Evolutionary conservation across 116 monocot species (phyloP).

Genomic region (Thalassia testudinum): DNA sequence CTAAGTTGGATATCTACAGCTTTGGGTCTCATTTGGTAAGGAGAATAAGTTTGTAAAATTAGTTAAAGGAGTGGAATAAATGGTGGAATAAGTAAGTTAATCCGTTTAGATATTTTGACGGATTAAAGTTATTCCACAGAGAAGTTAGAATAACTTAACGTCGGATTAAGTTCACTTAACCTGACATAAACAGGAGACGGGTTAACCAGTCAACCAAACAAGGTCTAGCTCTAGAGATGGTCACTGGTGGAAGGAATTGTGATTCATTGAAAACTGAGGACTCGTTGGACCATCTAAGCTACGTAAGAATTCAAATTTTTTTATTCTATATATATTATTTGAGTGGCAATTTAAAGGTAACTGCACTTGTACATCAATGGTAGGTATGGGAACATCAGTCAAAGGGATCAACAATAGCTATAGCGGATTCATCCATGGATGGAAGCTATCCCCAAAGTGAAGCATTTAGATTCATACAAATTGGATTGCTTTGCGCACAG

Average conservation of each 20-base stretch:
- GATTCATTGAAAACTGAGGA: not conserved
- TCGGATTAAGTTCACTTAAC: no score
- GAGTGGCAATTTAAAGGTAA: not conserved
- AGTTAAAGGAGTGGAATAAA: no score
- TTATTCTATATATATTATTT: not conserved
- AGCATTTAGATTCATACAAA: constrained; percentile 11
- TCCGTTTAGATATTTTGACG: no score
- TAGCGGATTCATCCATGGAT: not conserved
- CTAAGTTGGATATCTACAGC: constrained; percentile 23
- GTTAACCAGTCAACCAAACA: no score
- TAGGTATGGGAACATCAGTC: constrained; percentile 9
- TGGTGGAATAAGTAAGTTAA: no score
- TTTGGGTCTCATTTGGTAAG: no score
- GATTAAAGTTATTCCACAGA: no score
- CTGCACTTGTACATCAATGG: not conserved
- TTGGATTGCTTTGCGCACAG: constrained; percentile 24
- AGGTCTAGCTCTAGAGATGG: constrained; percentile 16
- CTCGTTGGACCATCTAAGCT: constrained; percentile 8
- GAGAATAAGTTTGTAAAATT: no score
- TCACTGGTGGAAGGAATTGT: constrained; percentile 12
- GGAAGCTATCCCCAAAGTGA: constrained; percentile 1
- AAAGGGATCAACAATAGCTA: not conserved
- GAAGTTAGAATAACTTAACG: no score
- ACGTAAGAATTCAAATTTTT: constrained; percentile 5
- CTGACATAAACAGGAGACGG: no score